Evolutionary conservation across 1,284 basidiomycete species (phyloP).

Genomic region (Athelia psychrophila): DNA sequence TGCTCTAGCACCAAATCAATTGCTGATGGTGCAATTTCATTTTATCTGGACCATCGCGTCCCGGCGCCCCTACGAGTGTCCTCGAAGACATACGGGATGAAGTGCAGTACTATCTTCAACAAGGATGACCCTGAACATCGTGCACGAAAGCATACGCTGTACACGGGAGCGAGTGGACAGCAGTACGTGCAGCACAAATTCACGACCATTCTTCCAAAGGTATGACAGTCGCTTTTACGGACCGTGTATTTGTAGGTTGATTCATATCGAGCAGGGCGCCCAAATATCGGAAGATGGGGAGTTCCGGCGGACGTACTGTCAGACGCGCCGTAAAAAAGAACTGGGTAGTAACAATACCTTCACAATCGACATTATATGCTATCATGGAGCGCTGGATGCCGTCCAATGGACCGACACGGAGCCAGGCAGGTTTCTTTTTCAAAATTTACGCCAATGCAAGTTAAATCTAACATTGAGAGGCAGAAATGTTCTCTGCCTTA

Average conservation of each 20-base stretch:
- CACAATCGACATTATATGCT: background rate
- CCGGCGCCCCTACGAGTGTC: conserved; percentile 30
- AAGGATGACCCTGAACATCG: conserved; percentile 26
- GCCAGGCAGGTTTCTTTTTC: conserved; percentile 30
- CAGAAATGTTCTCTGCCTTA: conserved; percentile 25
- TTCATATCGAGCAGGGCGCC: conserved; percentile 24
- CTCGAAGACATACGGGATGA: conserved; percentile 33
- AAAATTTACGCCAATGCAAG: background rate
- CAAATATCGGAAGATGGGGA: conserved; percentile 33
- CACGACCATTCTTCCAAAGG: conserved; percentile 30
- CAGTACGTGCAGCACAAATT: conserved; percentile 28
- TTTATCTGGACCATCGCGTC: conserved; percentile 35
- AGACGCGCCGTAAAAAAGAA: background rate
- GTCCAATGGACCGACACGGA: conserved; percentile 44
- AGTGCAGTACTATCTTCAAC: no score
- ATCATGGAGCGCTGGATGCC: background rate
- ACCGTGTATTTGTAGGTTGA: background rate
- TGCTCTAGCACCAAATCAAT: conserved; percentile 47
- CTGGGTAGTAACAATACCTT: no score
- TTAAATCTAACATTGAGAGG: background rate
- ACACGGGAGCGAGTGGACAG: conserved; percentile 25
- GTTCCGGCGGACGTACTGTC: conserved; percentile 36
- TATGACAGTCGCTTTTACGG: conserved; percentile 7
- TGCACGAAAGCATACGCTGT: background rate
- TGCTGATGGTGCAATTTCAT: conserved; percentile 40